Percentiles rank a stretch among this genome's conserved stretches.
phyloP scores from a whole-genome alignment of 2,329 filamentous ascomycete genomes.

The Cordyceps militaris region DNA sequence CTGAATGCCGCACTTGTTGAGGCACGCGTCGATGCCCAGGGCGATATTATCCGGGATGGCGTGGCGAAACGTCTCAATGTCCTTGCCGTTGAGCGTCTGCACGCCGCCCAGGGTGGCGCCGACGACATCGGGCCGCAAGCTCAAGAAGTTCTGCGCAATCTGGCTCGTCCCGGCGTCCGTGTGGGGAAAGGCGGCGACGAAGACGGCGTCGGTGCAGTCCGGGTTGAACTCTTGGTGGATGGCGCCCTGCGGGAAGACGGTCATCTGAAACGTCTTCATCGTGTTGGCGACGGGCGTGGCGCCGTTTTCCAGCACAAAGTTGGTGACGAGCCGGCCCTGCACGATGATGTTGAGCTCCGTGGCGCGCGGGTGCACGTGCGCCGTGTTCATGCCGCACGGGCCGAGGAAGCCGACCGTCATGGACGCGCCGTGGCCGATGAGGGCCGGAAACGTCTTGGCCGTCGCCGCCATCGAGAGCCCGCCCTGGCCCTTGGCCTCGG shows the following conservation, averaged over 20 bases:
- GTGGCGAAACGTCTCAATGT: constrained; percentile 32
- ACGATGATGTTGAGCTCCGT: constrained; percentile 42
- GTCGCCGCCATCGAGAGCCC: constrained; percentile 34
- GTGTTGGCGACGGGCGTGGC: constrained; percentile 31
- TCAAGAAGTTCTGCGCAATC: constrained; percentile 41
- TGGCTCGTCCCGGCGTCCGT: constrained; percentile 40
- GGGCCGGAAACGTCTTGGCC: constrained; percentile 42
- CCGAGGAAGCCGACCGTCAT: constrained; percentile 44
- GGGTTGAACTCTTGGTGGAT: constrained; percentile 47
- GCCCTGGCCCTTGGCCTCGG: constrained; percentile 25
- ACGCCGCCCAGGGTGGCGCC: constrained; percentile 31
- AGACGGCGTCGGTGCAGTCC: constrained; percentile 39
- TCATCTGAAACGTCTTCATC: constrained; percentile 35
- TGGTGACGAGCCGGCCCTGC: constrained; percentile 36
- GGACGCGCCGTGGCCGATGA: constrained; percentile 39
- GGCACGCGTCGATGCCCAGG: constrained; percentile 42
- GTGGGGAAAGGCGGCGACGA: constrained; percentile 40
- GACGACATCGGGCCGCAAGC: constrained; percentile 31
- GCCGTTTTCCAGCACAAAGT: constrained; percentile 38
- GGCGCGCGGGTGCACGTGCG: constrained; percentile 40
- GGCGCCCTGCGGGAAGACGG: constrained; percentile 42
- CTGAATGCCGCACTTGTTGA: constrained; percentile 39
- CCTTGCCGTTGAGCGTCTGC: constrained; percentile 31
- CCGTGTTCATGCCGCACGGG: constrained; percentile 44
- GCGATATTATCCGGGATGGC: constrained; percentile 43